A percentile compares a stretch with the other conserved stretches of the same genome.
These are phyloP conservation scores for Botrytis elliptica DNA, from an alignment of 2,329 filamentous ascomycete species.

Conservation along the genomic window DNA sequence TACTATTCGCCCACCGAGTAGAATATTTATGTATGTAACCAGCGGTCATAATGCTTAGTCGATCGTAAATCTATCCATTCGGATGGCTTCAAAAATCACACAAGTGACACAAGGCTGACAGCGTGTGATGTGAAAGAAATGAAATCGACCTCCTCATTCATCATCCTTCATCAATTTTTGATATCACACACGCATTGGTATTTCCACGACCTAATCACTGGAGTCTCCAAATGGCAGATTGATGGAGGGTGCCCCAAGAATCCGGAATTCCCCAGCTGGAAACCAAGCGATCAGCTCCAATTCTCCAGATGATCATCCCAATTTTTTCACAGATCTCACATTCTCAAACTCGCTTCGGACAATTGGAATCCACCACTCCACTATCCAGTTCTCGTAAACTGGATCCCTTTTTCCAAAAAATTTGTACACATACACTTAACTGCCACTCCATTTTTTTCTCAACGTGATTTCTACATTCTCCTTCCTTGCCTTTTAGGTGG, in stretches of 20 bases:
- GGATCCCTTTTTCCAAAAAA: background rate
- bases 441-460: conserved; percentile 14
- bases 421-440: background rate
- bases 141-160: background rate
- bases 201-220: background rate
- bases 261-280: conserved; percentile 10
- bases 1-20: background rate
- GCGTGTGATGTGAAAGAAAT: background rate
- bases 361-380: background rate
- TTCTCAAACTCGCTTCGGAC: background rate
- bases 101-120: conserved; percentile 8
- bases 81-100: background rate
- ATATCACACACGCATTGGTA: background rate
- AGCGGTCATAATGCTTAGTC: background rate
- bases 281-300: conserved; percentile 9
- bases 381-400: conserved; percentile 6
- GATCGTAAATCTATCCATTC: background rate
- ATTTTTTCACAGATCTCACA: conserved; percentile 7
- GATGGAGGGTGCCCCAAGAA: conserved; percentile 1
- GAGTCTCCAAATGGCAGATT: background rate
- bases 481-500: background rate
- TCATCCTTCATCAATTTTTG: background rate
- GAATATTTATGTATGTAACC: background rate
- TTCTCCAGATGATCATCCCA: conserved; percentile 19
- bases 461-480: background rate